Percentiles rank a stretch among this genome's conserved stretches.
Evolutionary conservation across 2,329 filamentous ascomycete genomes (phyloP).

Genomic region (Aureobasidium namibiae): DNA sequence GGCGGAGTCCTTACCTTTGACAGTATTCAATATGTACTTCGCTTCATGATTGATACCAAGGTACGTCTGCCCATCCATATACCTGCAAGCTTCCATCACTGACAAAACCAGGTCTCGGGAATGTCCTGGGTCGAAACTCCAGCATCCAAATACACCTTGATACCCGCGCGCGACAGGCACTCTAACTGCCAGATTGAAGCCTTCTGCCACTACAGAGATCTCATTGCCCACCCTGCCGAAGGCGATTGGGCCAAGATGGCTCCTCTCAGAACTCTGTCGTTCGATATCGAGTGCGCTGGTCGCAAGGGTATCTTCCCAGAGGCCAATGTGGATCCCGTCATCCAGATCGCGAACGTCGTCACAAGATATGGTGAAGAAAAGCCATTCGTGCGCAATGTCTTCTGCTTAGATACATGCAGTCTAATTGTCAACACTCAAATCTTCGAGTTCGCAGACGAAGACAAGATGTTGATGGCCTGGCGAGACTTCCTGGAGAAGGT

Average conservation of each 20-base stretch:
- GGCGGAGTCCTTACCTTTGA: slow-evolving; percentile 84
- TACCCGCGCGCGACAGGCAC: slow-evolving; percentile 59
- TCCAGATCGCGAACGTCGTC: slow-evolving; percentile 95
- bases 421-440: slow-evolving; percentile 92
- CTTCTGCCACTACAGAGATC: slow-evolving; percentile 67
- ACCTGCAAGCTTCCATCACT: neutral
- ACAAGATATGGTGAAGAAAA: slow-evolving; percentile 92
- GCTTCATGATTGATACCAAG: slow-evolving; percentile 97
- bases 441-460: slow-evolving; percentile 71
- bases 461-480: slow-evolving; percentile 89
- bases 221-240: slow-evolving; percentile 79
- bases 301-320: slow-evolving; percentile 97
- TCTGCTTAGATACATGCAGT: slow-evolving; percentile 86
- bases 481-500: slow-evolving; percentile 80
- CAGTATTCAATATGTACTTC: slow-evolving; percentile 86
- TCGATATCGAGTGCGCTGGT: slow-evolving; percentile 97
- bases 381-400: slow-evolving; percentile 92
- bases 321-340: slow-evolving; percentile 82
- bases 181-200: slow-evolving; percentile 98
- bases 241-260: slow-evolving; percentile 99
- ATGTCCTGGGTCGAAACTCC: slow-evolving; percentile 97
- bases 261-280: slow-evolving; percentile 82
- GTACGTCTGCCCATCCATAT: slow-evolving; percentile 34
- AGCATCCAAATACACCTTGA: slow-evolving; percentile 61
- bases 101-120: slow-evolving; percentile 58